phyloP scores from a whole-genome alignment of 1,139 yeast species.

The Saccharomyces hybrid region DNA sequence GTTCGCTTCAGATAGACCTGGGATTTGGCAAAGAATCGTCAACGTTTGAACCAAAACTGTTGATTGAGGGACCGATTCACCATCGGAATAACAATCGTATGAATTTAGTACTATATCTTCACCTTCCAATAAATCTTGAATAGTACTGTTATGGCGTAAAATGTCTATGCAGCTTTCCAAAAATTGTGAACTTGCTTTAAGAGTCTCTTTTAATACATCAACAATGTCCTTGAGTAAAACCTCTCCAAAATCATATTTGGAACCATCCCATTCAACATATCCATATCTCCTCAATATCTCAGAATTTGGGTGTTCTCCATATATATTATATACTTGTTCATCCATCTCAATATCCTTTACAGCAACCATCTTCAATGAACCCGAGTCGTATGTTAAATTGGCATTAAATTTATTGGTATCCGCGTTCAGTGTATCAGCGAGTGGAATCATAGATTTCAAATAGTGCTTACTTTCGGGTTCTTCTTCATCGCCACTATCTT shows the following conservation, averaged over 20 bases:
- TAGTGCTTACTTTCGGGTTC: slow-evolving; percentile 38
- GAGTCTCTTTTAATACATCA: slow-evolving; percentile 17
- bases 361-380: slow-evolving; percentile 58
- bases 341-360: slow-evolving; percentile 54
- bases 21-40: slow-evolving; percentile 15
- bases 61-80: slow-evolving; percentile 53
- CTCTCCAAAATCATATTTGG: slow-evolving; percentile 78
- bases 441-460: slow-evolving; percentile 82
- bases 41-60: slow-evolving; percentile 45
- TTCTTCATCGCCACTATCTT: slow-evolving; percentile 28
- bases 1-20: slow-evolving; percentile 7
- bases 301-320: slow-evolving; percentile 85
- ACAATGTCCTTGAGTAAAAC: slow-evolving; percentile 42
- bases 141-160: slow-evolving; percentile 28
- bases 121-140: slow-evolving; percentile 38
- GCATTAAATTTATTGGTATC: slow-evolving; percentile 79
- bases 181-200: slow-evolving; percentile 26
- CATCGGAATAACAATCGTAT: slow-evolving; percentile 53
- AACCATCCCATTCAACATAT: slow-evolving; percentile 71
- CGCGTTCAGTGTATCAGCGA: slow-evolving; percentile 86
- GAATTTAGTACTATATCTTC: slow-evolving; percentile 49
- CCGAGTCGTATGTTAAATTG: slow-evolving; percentile 45
- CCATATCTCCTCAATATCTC: slow-evolving; percentile 88
- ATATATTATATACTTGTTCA: slow-evolving; percentile 77
- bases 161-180: slow-evolving; percentile 25